phyloP scores from a whole-genome alignment of 2,329 filamentous ascomycete genomes.

The Verticillium albo-atrum region DNA sequence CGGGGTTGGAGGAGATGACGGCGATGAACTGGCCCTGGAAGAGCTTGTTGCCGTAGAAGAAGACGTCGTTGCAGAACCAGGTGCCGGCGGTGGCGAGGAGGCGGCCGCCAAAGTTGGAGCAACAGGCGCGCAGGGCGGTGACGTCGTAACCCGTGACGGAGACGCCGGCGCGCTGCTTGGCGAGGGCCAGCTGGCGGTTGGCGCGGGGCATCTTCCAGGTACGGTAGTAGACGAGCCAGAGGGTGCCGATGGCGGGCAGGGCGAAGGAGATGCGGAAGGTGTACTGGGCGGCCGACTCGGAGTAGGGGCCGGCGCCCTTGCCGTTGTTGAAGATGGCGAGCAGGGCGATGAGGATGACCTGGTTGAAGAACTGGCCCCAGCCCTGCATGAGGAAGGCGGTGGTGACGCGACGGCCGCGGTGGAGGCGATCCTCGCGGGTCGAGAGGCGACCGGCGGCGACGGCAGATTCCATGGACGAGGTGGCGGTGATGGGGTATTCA shows the following conservation, averaged over 20 bases:
- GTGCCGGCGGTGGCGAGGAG: slow-evolving; percentile 79
- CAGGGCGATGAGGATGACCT: slow-evolving; percentile 80
- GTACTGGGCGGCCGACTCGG: slow-evolving; percentile 73
- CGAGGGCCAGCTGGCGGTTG: slow-evolving; percentile 72
- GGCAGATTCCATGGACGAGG: slow-evolving; percentile 88
- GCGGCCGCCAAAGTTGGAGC: slow-evolving; percentile 80
- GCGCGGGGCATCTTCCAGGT: slow-evolving; percentile 90
- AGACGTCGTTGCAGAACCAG: slow-evolving; percentile 97
- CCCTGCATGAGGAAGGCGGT: slow-evolving; percentile 97
- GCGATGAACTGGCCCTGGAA: slow-evolving; percentile 90
- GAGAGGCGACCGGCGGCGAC: slow-evolving; percentile 83
- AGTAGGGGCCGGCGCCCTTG: slow-evolving; percentile 58
- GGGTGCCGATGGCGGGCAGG: slow-evolving; percentile 81
- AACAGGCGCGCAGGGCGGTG: slow-evolving; percentile 73
- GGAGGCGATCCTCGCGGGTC: slow-evolving; percentile 86
- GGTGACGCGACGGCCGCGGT: slow-evolving; percentile 93
- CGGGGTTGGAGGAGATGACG: slow-evolving; percentile 65
- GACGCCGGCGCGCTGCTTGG: slow-evolving; percentile 68
- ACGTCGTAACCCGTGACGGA: slow-evolving; percentile 91
- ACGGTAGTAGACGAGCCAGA: slow-evolving; percentile 96
- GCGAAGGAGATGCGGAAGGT: slow-evolving; percentile 91
- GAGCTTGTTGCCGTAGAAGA: slow-evolving; percentile 99
- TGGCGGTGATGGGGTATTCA: slow-evolving; percentile 96
- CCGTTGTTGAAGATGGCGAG: slow-evolving; percentile 67
- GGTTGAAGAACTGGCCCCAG: slow-evolving; percentile 95